Base-by-base conservation (phyloP, 2,329 filamentous ascomycete species). In the Cladosporium sp. region DNA sequence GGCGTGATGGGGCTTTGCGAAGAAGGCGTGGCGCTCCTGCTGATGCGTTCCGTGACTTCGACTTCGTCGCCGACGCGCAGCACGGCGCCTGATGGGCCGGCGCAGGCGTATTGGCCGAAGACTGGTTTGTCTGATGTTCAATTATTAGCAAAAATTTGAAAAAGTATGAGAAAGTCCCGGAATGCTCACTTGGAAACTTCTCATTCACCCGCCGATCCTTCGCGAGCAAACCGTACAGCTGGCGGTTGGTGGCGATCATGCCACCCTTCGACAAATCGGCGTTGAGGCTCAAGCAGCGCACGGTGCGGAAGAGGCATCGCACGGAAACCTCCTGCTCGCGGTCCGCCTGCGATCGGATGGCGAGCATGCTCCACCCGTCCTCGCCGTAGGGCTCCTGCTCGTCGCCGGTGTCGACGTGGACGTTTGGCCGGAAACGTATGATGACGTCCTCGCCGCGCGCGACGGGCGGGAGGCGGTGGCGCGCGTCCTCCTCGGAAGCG, bases 71-170 rank as follows among this genome's bases (percentile, higher is more conserved):
- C 64, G 5, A 66, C 61, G 2, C 63, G 58, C 3, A 66, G 51
- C 1, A 66, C 56, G 9, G 64, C 64, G 27, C 64, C 64, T 30
- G 62, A 64, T 1, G 64, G 64, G 20, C 64, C 64, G n/a, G 64
- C 64, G 43, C 64, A 66, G 13, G 64, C 64, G 47, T 66, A 66
- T 45, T 66, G 64, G n/a, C 64, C 64, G 30, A 66, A 66, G 7
- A 66, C 64, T 12, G 64, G 64, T 51, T 64, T 64, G 37, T 66
- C 62, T 64, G 40, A 9, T 20, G 17, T 40, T 8, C 0, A 2
- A 3, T 19, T 11, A 37, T 57, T 24, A 58, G 56, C 39, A 22
- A 30, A 8, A 3, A n/a, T 37, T 20, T n/a, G 41, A 45, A 18
- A 13, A 17, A 18, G 32, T 27, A 9, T 36, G 32, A 15, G 11